Percentiles rank a stretch among this genome's conserved stretches.
phyloP scores from a whole-genome alignment of 768 basidiomycete species.

The Sporobolomyces pararoseus region DNA sequence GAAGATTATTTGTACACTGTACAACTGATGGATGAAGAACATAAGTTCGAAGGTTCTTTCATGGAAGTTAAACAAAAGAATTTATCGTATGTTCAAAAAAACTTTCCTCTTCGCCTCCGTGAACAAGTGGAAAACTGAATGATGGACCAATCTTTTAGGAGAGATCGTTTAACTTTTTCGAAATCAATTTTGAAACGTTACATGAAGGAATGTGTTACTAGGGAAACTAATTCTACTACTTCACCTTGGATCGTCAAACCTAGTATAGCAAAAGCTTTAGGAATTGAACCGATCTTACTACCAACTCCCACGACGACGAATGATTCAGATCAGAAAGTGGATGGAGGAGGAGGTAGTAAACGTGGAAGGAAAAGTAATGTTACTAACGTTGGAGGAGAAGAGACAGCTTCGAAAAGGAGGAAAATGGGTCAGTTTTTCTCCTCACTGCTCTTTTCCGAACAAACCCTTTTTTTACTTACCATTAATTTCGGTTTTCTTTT shows the following conservation, averaged over 20 bases:
- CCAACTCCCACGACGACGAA: too few relatives aligned
- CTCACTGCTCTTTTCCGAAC: too few relatives aligned
- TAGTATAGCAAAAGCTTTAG: slow-evolving; percentile 74
- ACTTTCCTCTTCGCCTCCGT: slow-evolving; percentile 5
- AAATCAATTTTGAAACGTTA: slow-evolving; percentile 95
- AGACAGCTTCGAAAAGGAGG: slow-evolving; percentile 5
- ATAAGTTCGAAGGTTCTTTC: slow-evolving; percentile 63
- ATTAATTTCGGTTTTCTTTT: too few relatives aligned
- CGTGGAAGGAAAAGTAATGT: too few relatives aligned
- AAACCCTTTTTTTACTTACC: too few relatives aligned
- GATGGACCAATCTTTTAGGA: slow-evolving; percentile 55
- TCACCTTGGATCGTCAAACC: slow-evolving; percentile 95
- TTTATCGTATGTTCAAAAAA: slow-evolving; percentile 63
- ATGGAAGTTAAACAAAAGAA: slow-evolving; percentile 75
- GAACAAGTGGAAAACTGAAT: neutral
- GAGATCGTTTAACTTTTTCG: slow-evolving; percentile 90
- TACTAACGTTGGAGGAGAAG: slow-evolving; percentile 70
- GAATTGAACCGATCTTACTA: slow-evolving; percentile 71
- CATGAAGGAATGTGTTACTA: slow-evolving; percentile 89
- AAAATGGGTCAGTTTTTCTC: slow-evolving; percentile 2
- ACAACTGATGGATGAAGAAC: slow-evolving; percentile 58
- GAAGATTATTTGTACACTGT: slow-evolving; percentile 80
- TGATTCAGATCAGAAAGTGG: too few relatives aligned
- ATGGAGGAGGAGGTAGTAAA: too few relatives aligned
- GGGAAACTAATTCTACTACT: slow-evolving; percentile 84